A percentile compares a stretch with the other conserved stretches of the same genome.
Evolutionary conservation across 1,139 yeast genomes (phyloP).

Genomic region (Pichia sp.): DNA sequence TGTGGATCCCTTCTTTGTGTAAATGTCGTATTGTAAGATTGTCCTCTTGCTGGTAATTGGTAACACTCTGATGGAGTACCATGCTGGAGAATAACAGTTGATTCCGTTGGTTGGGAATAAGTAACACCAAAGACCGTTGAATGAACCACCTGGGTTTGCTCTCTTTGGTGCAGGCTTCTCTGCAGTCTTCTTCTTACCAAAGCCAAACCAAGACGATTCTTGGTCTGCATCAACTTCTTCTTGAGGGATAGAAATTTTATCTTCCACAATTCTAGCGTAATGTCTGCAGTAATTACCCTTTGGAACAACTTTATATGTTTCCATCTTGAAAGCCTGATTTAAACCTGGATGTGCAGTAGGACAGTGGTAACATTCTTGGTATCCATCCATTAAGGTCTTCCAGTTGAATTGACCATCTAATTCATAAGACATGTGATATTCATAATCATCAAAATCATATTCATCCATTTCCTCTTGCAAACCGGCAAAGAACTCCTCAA

Average conservation of each 20-base stretch:
- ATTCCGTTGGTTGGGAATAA: conserved; percentile 52
- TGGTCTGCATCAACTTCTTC: conserved; percentile 35
- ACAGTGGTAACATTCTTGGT: conserved; percentile 61
- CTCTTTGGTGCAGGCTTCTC: conserved; percentile 18
- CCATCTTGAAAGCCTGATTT: conserved; percentile 51
- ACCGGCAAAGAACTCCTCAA: conserved; percentile 47
- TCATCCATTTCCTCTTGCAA: conserved; percentile 45
- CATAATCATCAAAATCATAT: conserved; percentile 53
- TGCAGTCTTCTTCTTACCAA: conserved; percentile 33
- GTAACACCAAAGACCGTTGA: conserved; percentile 57
- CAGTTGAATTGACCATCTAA: conserved; percentile 57
- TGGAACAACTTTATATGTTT: conserved; percentile 57
- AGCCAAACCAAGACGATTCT: conserved; percentile 44
- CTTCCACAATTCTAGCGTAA: conserved; percentile 49
- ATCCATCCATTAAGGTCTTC: conserved; percentile 63
- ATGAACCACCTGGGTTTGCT: conserved; percentile 49
- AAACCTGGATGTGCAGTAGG: conserved; percentile 62
- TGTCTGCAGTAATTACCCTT: conserved; percentile 54
- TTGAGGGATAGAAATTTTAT: conserved; percentile 31
- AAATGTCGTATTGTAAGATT: conserved; percentile 51
- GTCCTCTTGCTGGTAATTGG: conserved; percentile 48
- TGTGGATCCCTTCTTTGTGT: conserved; percentile 50
- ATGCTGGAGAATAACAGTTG: conserved; percentile 60
- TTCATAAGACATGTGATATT: conserved; percentile 60
- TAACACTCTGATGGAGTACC: conserved; percentile 55